phyloP scores from a whole-genome alignment of 805 yeast species.

The Metschnikowia lachancei region DNA sequence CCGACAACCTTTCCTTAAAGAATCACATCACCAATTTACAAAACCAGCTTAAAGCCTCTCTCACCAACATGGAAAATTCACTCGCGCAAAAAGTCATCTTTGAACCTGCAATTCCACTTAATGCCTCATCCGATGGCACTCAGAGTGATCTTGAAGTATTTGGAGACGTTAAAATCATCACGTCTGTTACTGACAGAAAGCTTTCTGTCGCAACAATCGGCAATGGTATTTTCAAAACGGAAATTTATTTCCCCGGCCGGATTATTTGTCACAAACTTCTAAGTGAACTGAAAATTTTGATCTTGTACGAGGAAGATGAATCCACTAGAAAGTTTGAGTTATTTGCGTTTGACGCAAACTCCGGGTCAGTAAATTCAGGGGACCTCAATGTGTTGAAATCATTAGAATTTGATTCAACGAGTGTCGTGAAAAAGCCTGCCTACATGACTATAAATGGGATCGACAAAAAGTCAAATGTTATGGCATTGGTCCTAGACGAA shows the following conservation, averaged over 20 bases:
- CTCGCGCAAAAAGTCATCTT: slow-evolving; percentile 21
- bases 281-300: slow-evolving; percentile 6
- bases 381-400: slow-evolving; percentile 16
- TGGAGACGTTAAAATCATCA: not conserved
- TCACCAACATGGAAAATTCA: slow-evolving; percentile 31
- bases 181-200: slow-evolving; percentile 5
- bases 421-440: slow-evolving; percentile 25
- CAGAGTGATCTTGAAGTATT: slow-evolving; percentile 3
- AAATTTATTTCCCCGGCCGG: slow-evolving; percentile 1
- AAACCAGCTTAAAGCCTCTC: slow-evolving; percentile 11
- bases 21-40: slow-evolving; percentile 2
- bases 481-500: slow-evolving; percentile 42
- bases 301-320: slow-evolving; percentile 6
- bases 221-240: not conserved
- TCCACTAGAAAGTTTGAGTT: slow-evolving; percentile 4
- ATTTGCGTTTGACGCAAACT: not conserved
- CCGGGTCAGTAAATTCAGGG: not conserved
- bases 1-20: not conserved
- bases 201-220: slow-evolving; percentile 4
- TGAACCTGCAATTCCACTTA: slow-evolving; percentile 12
- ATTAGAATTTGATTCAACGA: slow-evolving; percentile 8
- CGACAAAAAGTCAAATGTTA: slow-evolving; percentile 17
- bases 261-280: slow-evolving; percentile 13
- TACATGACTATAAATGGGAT: slow-evolving; percentile 31
- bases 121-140: slow-evolving; percentile 7